Base-by-base conservation (phyloP, 768 basidiomycete species). In the Peribolospora kevripleyi region DNA sequence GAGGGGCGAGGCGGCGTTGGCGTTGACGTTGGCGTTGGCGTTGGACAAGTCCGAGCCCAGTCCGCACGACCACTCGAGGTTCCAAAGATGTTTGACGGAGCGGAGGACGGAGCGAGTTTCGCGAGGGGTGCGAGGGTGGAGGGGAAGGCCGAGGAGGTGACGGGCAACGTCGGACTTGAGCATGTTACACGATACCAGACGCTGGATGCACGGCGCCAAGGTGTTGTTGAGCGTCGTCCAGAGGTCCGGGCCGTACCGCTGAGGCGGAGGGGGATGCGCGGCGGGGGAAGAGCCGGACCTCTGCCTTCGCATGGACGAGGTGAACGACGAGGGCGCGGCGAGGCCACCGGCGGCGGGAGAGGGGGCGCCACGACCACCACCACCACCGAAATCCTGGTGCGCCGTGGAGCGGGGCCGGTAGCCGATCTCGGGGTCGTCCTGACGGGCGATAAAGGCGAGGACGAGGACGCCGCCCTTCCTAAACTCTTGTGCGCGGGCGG, bases 131-230 rank as follows among this genome's bases (percentile, higher is more conserved):
- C 63, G 61, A 1, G 61, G 57, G 46, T 62, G 60, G 25, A 64
- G 51, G 0, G 63, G 63, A 14, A 61, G 56, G 4, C 55, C 56
- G 37, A 62, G 61, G 7, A 65, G 58, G 14, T 60, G 58, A 3
- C 60, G 58, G 9, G 64, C 64, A 11, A 63, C 54, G 40, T 62
- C 59, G 5, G 60, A 57, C 52, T 61, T 62, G 54, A 65, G 54
- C 25, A 60, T 14, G 7, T 59, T 57, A 3, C 59, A 61, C n/a
- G 61, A 62, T 36, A 65, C 64, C 38, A 65, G 55, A 3, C 64
- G 43, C 43, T 63, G 63, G 38, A 65, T 60, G 39, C 61, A 62
- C 48, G 60, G 58, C 3, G 57, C 58, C 11, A 65, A 50, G 3
- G 61, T 52, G 48, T 53, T 54, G 36, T 59, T 53, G 9, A 65